phyloP scores from a whole-genome alignment of 129 eudicot species.

The Silybum marianum region DNA sequence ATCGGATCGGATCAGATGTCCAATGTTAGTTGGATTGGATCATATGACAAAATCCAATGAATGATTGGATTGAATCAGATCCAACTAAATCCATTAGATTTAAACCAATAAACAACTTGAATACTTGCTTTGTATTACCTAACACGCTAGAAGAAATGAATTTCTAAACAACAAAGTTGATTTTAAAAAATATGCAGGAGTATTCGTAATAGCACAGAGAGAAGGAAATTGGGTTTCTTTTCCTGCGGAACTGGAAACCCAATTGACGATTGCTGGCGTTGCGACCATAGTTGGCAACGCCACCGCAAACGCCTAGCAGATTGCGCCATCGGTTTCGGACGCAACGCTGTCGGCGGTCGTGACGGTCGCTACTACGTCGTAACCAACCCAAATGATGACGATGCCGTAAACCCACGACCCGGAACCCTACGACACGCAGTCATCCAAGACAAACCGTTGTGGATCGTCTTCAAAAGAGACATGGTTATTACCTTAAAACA shows the following conservation, averaged over 20 bases:
- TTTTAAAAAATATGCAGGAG: constrained; percentile 46
- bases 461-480: constrained; percentile 81
- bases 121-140: background rate
- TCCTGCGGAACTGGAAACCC: constrained; percentile 92
- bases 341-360: constrained; percentile 82
- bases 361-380: constrained; percentile 77
- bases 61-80: too few relatives aligned
- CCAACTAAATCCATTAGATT: too few relatives aligned
- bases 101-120: background rate
- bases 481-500: constrained; percentile 84
- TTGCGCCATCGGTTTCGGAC: constrained; percentile 88
- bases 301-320: constrained; percentile 72
- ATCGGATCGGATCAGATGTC: too few relatives aligned
- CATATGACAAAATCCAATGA: too few relatives aligned
- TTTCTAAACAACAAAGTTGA: background rate
- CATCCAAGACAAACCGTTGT: constrained; percentile 80
- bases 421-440: constrained; percentile 87
- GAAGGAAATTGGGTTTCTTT: constrained; percentile 79
- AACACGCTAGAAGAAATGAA: background rate
- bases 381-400: constrained; percentile 61
- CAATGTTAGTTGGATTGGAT: too few relatives aligned
- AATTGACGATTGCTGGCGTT: constrained; percentile 91
- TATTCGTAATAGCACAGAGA: constrained; percentile 62
- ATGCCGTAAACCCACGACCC: constrained; percentile 73
- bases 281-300: constrained; percentile 68